Conservation (phyloP, 495 filamentous ascomycete genomes). For the Aspergillus funiculosus region DNA sequence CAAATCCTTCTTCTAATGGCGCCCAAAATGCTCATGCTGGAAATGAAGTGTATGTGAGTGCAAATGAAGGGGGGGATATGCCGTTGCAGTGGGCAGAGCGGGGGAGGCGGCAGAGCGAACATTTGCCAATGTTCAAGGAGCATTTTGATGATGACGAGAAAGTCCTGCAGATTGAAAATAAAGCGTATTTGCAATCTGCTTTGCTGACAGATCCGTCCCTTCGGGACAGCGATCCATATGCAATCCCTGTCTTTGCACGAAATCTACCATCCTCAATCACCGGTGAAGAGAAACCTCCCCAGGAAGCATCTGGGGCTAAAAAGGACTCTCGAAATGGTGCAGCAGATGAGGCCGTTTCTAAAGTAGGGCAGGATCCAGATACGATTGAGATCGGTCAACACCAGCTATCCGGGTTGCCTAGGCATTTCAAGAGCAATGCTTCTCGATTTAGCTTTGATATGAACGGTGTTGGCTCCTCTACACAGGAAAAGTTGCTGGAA, state of each 20-base stretch:
- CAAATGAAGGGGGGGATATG: not conserved
- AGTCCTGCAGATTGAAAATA: constrained; percentile 45
- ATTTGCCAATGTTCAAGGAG: constrained; percentile 62
- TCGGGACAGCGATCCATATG: constrained; percentile 28
- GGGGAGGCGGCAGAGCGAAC: constrained; percentile 35
- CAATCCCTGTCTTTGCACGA: constrained; percentile 47
- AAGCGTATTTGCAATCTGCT: constrained; percentile 42
- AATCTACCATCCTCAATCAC: constrained; percentile 43
- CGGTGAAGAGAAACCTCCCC: constrained; percentile 17
- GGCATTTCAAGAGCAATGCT: constrained; percentile 78
- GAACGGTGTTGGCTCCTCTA: constrained; percentile 64
- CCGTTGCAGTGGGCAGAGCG: constrained; percentile 21
- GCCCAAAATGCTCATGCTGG: constrained; percentile 5
- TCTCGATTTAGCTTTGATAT: constrained; percentile 93
- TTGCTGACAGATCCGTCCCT: constrained; percentile 36
- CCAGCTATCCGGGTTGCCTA: constrained; percentile 47
- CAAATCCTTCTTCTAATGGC: constrained; percentile 15
- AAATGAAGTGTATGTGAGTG: not conserved
- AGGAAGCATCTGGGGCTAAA: constrained; percentile 12
- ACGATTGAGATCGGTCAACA: constrained; percentile 37
- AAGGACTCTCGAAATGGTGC: constrained; percentile 7
- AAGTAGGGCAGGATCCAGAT: constrained; percentile 28
- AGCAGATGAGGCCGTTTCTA: constrained; percentile 6
- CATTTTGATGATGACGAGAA: constrained; percentile 60
- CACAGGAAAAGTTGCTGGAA: constrained; percentile 77